phyloP scores from a whole-genome alignment of 1,139 yeast species.

The Pichia sp. region DNA sequence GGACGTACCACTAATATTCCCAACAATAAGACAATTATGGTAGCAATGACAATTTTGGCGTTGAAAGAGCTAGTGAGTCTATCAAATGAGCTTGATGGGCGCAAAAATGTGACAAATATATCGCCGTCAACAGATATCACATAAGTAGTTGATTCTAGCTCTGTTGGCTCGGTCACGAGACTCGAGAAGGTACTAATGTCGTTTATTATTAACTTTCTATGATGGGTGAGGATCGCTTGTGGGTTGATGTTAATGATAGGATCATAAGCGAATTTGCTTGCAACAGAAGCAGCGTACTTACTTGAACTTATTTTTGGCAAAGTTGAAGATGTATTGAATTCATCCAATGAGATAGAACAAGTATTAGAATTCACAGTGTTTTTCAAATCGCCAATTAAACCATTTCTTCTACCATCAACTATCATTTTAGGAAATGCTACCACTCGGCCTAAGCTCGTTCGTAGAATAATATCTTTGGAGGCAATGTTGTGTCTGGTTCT shows the following conservation, averaged over 20 bases:
- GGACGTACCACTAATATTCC: slow-evolving; percentile 32
- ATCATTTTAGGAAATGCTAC: slow-evolving; percentile 65
- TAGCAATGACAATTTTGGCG: slow-evolving; percentile 56
- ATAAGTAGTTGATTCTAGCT: slow-evolving; percentile 75
- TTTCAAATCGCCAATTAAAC: slow-evolving; percentile 19
- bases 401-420: slow-evolving; percentile 54
- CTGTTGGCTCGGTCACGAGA: slow-evolving; percentile 54
- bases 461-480: slow-evolving; percentile 58
- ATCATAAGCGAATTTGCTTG: slow-evolving; percentile 42
- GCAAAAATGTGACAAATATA: slow-evolving; percentile 68
- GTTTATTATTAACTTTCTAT: slow-evolving; percentile 9
- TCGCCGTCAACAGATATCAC: slow-evolving; percentile 60
- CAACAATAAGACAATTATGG: slow-evolving; percentile 51
- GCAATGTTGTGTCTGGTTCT: slow-evolving; percentile 73
- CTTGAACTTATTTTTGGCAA: slow-evolving; percentile 5
- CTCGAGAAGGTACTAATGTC: background rate
- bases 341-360: background rate
- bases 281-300: slow-evolving; percentile 5
- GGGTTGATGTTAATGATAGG: slow-evolving; percentile 48
- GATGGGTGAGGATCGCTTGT: slow-evolving; percentile 24
- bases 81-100: slow-evolving; percentile 86
- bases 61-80: slow-evolving; percentile 59
- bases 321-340: too few relatives aligned
- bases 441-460: slow-evolving; percentile 61
- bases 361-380: background rate